Base-by-base conservation (phyloP, 345 rosid species). In the Combretum micranthum region DNA sequence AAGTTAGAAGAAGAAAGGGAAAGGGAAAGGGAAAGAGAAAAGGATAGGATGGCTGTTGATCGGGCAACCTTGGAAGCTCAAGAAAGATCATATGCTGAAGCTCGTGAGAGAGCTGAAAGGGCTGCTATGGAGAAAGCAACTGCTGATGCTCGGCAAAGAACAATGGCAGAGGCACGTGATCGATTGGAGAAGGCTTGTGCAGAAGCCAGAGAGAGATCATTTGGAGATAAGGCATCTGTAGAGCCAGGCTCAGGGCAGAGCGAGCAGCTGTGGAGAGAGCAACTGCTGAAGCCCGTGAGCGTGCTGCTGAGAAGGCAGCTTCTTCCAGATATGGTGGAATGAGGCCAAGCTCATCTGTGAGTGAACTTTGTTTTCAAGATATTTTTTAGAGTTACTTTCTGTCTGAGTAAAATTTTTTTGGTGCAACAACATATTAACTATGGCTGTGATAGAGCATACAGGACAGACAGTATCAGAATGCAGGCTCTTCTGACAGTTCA, bases 251-350 rank as follows among this genome's bases (percentile, higher is more conserved):
- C 54, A 80, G 83, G 79, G 85, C 88, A 47, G 98, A 92, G 70
- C 95, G 94, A 32, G 89, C 90, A 67, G 96, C 89, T 18, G 91
- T 86, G 49, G 99, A 88, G 77, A 81, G 93, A 79, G 99, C 96
- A 50, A 80, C 88, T 7, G 64, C 86, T n/a, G 99, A 87, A 80
- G 99, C 88, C 60, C 88, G 95, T 47, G 91, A 79, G 71, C 95
- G 95, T 64, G 96, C 97, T 81, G 77, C 84, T 64, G 81, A 87
- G 44, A 81, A 90, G 65, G 87, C 78, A 46, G 80, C 77, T 43
- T 71, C 72, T 64, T 71, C 90, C 43, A 74, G 83, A 79, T 78
- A 71, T 59, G 60, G 50, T 63, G 80, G 72, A 60, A 63, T 76
- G 74, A 72, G 77, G 69, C 73, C 65, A 47, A 73, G 63, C 61